Conservation (phyloP, 495 filamentous ascomycete species). For the Aspergillus biplanus region DNA sequence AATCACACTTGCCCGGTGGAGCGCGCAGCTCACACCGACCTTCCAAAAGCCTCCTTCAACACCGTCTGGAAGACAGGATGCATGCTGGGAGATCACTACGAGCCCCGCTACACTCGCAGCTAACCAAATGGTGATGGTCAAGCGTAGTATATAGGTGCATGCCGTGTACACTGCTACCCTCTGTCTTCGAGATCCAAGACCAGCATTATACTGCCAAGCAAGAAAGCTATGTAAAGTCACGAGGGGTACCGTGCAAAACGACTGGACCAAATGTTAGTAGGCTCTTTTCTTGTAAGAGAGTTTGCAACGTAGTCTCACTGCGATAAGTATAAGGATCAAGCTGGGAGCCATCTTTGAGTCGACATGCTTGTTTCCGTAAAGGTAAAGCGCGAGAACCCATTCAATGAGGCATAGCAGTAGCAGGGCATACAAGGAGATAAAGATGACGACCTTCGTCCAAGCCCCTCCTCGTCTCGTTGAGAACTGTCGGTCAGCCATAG, state of each 20-base stretch:
- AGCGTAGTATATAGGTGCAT: slow-evolving; percentile 44
- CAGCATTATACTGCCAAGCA: slow-evolving; percentile 49
- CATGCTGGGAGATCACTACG: slow-evolving; percentile 46
- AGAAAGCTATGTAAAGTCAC: slow-evolving; percentile 48
- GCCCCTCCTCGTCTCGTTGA: slow-evolving; percentile 36
- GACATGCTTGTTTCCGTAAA: slow-evolving; percentile 42
- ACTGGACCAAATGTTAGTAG: slow-evolving; percentile 30
- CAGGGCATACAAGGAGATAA: slow-evolving; percentile 44
- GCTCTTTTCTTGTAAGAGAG: not conserved
- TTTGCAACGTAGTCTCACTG: slow-evolving; percentile 31
- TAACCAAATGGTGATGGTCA: slow-evolving; percentile 46
- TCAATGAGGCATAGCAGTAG: slow-evolving; percentile 44
- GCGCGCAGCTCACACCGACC: slow-evolving; percentile 45
- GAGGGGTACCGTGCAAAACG: slow-evolving; percentile 44
- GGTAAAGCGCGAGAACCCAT: slow-evolving; percentile 43
- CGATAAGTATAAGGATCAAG: slow-evolving; percentile 40
- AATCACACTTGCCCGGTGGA: slow-evolving; percentile 44
- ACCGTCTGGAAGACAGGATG: slow-evolving; percentile 39
- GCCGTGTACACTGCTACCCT: slow-evolving; percentile 40
- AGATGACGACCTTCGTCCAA: slow-evolving; percentile 49
- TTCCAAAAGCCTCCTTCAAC: slow-evolving; percentile 39
- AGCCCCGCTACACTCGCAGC: slow-evolving; percentile 46
- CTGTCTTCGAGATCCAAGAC: slow-evolving; percentile 39
- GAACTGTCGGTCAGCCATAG: slow-evolving; percentile 33
- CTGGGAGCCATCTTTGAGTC: slow-evolving; percentile 50